Base-by-base conservation (phyloP, 192 early-diverging fungal genomes). In the Mortierella hygrophila region DNA sequence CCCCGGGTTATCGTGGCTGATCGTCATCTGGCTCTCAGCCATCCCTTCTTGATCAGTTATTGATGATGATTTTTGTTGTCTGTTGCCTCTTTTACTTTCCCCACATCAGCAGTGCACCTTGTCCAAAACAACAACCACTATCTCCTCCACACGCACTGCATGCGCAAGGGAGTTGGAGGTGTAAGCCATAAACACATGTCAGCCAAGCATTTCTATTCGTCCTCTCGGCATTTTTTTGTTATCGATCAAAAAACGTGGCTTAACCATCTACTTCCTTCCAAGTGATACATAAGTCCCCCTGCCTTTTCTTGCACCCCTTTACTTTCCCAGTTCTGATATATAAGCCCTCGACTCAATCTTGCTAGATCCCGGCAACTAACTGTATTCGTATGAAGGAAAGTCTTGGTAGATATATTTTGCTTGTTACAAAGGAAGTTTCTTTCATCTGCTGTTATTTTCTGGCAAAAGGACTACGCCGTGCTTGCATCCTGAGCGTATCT, bases 171-270 rank as follows among this genome's bases (percentile, higher is more conserved):
- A 26, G 21, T n/a, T 29, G n/a, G 23, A n/a, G 8, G 26, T 32
- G 60, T 32, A 65, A 65, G 26, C 60, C 9, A 65, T 32, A 65
- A 65, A 65, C 60, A 65, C 60, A 65, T 65, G 60, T 65, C 60
- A 15, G 60, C 9, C 26, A 29, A 65, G 9, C 1, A 32, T 15
- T 65, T 32, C 60, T 65, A 65, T 65, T 65, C 60, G 60, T 65
- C 11, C 29, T 32, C 60, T 65, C 55, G 55, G 60, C 60, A 35
- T 35, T 65, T 65, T 26, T 57, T 65, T 32, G 26, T 32, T 32
- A 65, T 65, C 60, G 60, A 65, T 65, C 29, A 57, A 35, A 65
- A 65, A 65, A 65, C 60, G 60, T 65, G 60, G 60, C 60, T 65
- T 29, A 32, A 3, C 60, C 3, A 16, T 65, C 23, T 65, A 35